A percentile compares a stretch with the other conserved stretches of the same genome.
phyloP scores from a whole-genome alignment of 176 grass and related monocot genomes.

The Carex parvula region DNA sequence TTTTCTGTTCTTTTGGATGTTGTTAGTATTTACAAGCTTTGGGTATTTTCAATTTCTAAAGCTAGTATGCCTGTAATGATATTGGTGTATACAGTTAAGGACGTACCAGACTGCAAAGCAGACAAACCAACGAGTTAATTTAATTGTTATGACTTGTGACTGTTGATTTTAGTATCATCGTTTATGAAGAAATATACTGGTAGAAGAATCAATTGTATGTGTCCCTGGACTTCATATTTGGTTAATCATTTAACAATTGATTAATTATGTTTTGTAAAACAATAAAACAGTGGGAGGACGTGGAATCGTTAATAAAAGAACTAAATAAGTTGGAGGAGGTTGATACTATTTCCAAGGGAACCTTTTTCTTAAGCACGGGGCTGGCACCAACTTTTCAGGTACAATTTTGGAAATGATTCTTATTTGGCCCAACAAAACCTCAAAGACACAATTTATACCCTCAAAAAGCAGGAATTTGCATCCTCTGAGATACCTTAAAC shows the following conservation, averaged over 20 bases:
- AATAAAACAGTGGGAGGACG: constrained; percentile 75
- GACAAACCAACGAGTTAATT: neutral
- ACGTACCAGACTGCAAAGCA: neutral
- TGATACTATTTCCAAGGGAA: constrained; percentile 69
- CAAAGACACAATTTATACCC: neutral
- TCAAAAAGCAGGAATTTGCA: neutral
- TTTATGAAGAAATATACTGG: neutral
- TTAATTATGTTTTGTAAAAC: neutral
- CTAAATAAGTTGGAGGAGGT: constrained; percentile 64
- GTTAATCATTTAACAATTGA: neutral
- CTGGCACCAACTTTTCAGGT: constrained; percentile 93
- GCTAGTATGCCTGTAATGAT: neutral
- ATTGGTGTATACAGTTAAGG: neutral
- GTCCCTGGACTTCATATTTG: neutral
- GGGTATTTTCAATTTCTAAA: neutral
- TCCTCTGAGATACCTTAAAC: too few species aligned
- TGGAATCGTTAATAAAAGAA: constrained; percentile 78
- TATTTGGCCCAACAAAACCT: neutral
- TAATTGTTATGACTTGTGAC: constrained; percentile 9
- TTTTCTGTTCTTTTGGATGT: neutral
- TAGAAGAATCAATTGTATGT: neutral
- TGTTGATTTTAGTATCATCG: neutral
- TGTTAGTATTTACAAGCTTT: neutral
- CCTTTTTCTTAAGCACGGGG: constrained; percentile 76
- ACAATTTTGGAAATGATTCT: neutral